Percentiles rank a stretch among this genome's conserved stretches.
These are phyloP conservation scores for Leccinum longicurvipes DNA, from an alignment of 768 basidiomycete genomes.

Conservation along the genomic window DNA sequence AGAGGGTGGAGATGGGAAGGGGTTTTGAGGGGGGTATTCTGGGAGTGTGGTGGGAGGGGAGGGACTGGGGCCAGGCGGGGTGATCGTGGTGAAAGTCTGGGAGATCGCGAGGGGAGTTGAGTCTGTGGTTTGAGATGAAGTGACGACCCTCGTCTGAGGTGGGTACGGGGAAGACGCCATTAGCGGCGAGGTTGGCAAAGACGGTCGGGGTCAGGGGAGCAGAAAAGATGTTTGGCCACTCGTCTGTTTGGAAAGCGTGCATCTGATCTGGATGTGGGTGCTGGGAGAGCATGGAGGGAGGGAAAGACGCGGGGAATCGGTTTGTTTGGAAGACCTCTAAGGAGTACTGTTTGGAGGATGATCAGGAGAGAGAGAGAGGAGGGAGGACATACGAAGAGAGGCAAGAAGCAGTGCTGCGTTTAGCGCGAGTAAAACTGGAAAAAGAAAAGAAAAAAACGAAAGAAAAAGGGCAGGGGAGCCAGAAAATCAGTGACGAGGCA, in stretches of 20 bases:
- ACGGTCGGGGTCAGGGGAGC: constrained; percentile 56
- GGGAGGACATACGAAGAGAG: neutral
- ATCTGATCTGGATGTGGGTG: constrained; percentile 21
- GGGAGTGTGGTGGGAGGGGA: constrained; percentile 18
- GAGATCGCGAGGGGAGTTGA: constrained; percentile 15
- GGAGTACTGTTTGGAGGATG: neutral
- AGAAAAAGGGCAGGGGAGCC: neutral
- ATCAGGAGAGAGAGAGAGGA: neutral
- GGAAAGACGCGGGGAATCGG: constrained; percentile 12
- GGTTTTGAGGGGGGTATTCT: constrained; percentile 33
- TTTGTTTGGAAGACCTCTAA: neutral
- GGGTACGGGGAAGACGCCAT: constrained; percentile 48
- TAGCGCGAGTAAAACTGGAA: neutral
- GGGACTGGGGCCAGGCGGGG: constrained; percentile 26
- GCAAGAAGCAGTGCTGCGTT: too few species aligned
- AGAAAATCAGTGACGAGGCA: neutral
- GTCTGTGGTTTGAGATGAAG: constrained; percentile 16
- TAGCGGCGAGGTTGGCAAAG: constrained; percentile 60
- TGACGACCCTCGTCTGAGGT: constrained; percentile 33
- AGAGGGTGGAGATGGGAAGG: constrained; percentile 19
- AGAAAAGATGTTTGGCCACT: constrained; percentile 61
- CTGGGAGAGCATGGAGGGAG: constrained; percentile 17
- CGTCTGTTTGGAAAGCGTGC: constrained; percentile 28
- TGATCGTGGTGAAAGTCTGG: constrained; percentile 22
- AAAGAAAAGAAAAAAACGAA: neutral